Base-by-base conservation (phyloP, 441 rosid genomes). In the Pelargonium citronellum region DNA sequence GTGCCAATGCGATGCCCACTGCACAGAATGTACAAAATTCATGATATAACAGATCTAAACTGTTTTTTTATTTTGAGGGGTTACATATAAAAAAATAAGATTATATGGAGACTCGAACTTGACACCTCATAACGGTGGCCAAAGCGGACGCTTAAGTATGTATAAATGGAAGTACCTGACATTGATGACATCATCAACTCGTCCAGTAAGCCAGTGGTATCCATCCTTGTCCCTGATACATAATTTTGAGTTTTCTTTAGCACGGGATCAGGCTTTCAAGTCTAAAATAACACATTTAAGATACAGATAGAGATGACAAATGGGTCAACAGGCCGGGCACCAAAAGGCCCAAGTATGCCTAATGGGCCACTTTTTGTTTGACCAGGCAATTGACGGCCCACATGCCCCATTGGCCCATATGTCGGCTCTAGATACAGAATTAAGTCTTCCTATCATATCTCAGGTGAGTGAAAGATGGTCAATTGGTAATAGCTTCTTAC, bases 1-100 rank as follows among this genome's bases (percentile, higher is more conserved):
- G 99, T 95, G 79, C 97, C 99, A 19, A 95, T 95, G 49, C 97
- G 96, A 81, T 91, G 97, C 57, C 99, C 99, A 69, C 98, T 94
- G 82, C 79, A 9, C 58, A 73, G 49, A 39, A 72, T 53, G 69
- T 73, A 34, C 39, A 6, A 37, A 37, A 8, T 12, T 55, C 2
- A 15, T 6, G 22, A 55, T 55, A 55, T 55, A 0, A 55, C 9
- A 8, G 5, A 16, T 13, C 10, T 55, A 55, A 4, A 16, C 20
- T 55, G 15, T 51, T 55, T 55, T 5, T 55, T 1, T 30, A 30
- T 30, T 16, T 27, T 27, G 12, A 22, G n/a, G 58, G 34, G 30
- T 16, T 9, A 16, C 20, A 43, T 24, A 16, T 12, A 7, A 4
- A 3, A 30, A 30, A 4, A 30, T 30, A 4, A 30, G 3, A 30